A percentile compares a stretch with the other conserved stretches of the same genome.
These are phyloP conservation scores for Hericium rajendrae DNA, from an alignment of 768 basidiomycete species.

Conservation along the genomic window DNA sequence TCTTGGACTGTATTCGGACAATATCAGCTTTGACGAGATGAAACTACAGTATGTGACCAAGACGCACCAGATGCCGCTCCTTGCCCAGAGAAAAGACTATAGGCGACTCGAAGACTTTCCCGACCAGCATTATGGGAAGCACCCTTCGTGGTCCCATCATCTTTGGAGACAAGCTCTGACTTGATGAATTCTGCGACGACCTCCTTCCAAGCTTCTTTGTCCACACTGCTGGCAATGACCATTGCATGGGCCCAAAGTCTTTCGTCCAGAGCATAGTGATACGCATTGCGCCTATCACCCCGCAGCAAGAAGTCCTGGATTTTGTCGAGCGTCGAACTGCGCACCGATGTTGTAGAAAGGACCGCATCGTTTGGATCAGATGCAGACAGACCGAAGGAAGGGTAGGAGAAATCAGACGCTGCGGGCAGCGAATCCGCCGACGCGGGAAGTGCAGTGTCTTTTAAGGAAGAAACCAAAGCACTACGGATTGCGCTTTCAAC, in stretches of 20 bases:
- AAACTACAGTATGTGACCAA: background rate
- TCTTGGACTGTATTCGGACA: constrained; percentile 2
- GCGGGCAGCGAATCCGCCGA: background rate
- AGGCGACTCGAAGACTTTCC: constrained; percentile 71
- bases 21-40: background rate
- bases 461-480: constrained; percentile 57
- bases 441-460: constrained; percentile 14
- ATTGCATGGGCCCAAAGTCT: constrained; percentile 94
- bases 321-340: constrained; percentile 57
- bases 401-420: background rate
- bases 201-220: constrained; percentile 90
- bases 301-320: constrained; percentile 72
- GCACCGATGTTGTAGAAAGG: constrained; percentile 49
- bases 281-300: constrained; percentile 82
- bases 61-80: constrained; percentile 63
- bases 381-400: constrained; percentile 13
- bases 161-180: constrained; percentile 52
- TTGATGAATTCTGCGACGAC: constrained; percentile 79
- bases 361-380: constrained; percentile 35
- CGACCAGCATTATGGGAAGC: constrained; percentile 29
- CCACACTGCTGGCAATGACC: constrained; percentile 86
- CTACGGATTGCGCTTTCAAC: constrained; percentile 67
- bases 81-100: constrained; percentile 79
- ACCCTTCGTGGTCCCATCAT: constrained; percentile 16
- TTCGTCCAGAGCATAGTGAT: constrained; percentile 80